Percentiles rank a stretch among this genome's conserved stretches.
Evolutionary conservation across 2,329 filamentous ascomycete species (phyloP).

Genomic region (Teratosphaeria destructans): DNA sequence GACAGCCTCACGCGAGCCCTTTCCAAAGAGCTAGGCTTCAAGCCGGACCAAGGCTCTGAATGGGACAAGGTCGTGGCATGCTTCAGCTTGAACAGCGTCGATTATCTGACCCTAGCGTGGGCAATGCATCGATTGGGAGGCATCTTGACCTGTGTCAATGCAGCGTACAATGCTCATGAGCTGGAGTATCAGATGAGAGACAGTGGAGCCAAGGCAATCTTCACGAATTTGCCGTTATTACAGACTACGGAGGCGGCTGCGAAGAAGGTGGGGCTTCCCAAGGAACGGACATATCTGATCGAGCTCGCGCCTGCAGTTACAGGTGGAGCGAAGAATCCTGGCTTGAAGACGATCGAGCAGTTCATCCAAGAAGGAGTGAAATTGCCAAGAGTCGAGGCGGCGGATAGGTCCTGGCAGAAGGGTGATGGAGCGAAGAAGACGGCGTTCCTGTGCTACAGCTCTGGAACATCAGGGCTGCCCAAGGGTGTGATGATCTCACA

Average conservation of each 20-base stretch:
- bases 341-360: conserved; percentile 56
- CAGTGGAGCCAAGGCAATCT: conserved; percentile 57
- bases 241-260: conserved; percentile 55
- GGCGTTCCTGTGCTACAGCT: conserved; percentile 71
- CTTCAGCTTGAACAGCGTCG: conserved; percentile 76
- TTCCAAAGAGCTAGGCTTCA: conserved; percentile 60
- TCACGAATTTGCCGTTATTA: conserved; percentile 60
- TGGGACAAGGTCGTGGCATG: conserved; percentile 73
- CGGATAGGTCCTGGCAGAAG: conserved; percentile 46
- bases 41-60: conserved; percentile 58
- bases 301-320: conserved; percentile 50
- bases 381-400: conserved; percentile 40
- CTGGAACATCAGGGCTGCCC: conserved; percentile 67
- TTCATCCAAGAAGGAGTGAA: conserved; percentile 51
- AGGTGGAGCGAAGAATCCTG: conserved; percentile 37
- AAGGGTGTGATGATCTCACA: conserved; percentile 72
- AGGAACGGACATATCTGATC: conserved; percentile 57
- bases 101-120: conserved; percentile 63
- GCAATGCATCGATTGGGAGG: conserved; percentile 66
- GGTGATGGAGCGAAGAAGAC: conserved; percentile 58
- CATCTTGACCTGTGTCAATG: conserved; percentile 64
- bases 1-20: conserved; percentile 59
- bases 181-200: conserved; percentile 62
- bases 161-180: conserved; percentile 59
- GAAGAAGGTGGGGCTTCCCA: conserved; percentile 47